Percentiles rank a stretch among this genome's conserved stretches.
Conservation (phyloP, 1,284 basidiomycete genomes). For the Marasmius oreades region DNA sequence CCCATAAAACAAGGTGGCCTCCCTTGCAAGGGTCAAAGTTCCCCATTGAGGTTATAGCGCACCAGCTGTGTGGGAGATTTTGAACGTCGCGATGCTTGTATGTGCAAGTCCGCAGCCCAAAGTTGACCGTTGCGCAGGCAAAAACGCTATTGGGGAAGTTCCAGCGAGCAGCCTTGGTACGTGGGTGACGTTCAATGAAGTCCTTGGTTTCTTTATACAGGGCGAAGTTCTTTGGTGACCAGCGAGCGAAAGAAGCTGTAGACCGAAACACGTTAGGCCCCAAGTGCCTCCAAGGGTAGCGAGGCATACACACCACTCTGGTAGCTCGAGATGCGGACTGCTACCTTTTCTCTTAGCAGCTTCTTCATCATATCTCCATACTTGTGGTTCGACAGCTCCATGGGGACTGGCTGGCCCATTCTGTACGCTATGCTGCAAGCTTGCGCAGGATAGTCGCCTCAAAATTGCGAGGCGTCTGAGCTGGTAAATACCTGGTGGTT, state of each 20-base stretch:
- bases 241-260: too few relatives aligned
- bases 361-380: neutral
- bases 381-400: neutral
- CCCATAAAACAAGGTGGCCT: too few relatives aligned
- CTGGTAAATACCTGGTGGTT: too few relatives aligned
- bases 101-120: neutral
- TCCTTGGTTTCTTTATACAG: neutral
- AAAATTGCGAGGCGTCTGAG: too few relatives aligned
- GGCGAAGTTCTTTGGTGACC: neutral
- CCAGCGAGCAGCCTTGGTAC: neutral
- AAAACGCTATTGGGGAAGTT: neutral
- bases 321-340: neutral
- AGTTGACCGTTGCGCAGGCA: neutral
- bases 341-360: neutral
- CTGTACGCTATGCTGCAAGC: neutral
- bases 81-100: neutral
- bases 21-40: neutral
- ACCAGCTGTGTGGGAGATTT: neutral
- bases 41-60: neutral
- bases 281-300: too few relatives aligned
- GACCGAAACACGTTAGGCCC: neutral
- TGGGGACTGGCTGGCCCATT: neutral
- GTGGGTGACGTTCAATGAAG: neutral
- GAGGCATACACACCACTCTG: neutral
- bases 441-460: neutral